Evolutionary conservation across 768 basidiomycete genomes (phyloP), one percentile per base, ranked within the genome.

Genomic region (Terana coerulea): DNA sequence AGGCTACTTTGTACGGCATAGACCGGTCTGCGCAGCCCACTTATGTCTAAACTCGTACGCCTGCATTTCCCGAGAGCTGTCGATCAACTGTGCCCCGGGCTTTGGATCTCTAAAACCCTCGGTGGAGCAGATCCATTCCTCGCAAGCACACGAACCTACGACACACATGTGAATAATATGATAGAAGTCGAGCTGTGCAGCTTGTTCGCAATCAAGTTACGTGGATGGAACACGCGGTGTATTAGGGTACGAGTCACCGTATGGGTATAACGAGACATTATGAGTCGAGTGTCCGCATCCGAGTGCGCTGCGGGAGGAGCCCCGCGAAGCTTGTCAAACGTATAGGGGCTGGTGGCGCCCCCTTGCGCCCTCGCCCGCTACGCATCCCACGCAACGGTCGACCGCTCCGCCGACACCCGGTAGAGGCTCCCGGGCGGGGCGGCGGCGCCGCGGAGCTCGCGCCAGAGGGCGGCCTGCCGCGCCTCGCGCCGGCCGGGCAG

Each of bases 391-490:
- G 46, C 33, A 17, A 49, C 70, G 35, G 76, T 76, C 47, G 72
- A 78, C 39, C 76, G 74, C 66, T 76, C 75, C 53, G 71, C 71
- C 50, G 76, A 78, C 15, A 74, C 67, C 34, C 71, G 56, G 51
- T 57, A 61, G 24, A 51, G 43, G 33, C 47, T 43, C n/a, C 21
- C 34, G 39, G 53, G 52, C 19, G 50, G 35, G 30, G 33, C 46
- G 29, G 33, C 28, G 19, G 53, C 52, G n/a, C 29, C 51, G n/a
- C 34, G 44, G 33, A 64, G 64, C 63, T 51, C 39, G 40, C 42
- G 50, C 55, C 52, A 69, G 55, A 47, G 39, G 9, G 60, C 59
- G 46, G 62, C 60, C 52, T 73, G 70, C 53, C 67, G 62, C 26
- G 61, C 64, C 72, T 69, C 73, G 51, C 74, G 74, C 35, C 57